A percentile compares a stretch with the other conserved stretches of the same genome.
Evolutionary conservation across 495 filamentous ascomycete species (phyloP).

Genomic region (Penicillium alfredii): DNA sequence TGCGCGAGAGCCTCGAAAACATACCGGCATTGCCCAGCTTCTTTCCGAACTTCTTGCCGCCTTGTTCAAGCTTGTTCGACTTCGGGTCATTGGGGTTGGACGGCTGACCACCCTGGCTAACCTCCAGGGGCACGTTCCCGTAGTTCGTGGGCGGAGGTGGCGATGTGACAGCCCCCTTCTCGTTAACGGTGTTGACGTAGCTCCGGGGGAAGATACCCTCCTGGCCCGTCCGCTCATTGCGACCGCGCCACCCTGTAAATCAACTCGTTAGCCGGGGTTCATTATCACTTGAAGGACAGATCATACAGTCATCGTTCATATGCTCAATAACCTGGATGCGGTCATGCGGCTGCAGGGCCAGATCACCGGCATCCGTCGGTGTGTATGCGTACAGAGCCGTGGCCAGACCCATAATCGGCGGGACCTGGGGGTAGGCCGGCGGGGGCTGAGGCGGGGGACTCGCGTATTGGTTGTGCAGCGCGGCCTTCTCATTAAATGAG

Average conservation of each 20-base stretch:
- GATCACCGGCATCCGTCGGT: constrained; percentile 70
- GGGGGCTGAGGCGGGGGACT: constrained; percentile 43
- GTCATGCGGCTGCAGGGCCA: constrained; percentile 70
- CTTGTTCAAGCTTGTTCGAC: constrained; percentile 45
- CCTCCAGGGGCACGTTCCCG: constrained; percentile 49
- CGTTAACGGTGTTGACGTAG: constrained; percentile 65
- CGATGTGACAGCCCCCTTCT: constrained; percentile 28
- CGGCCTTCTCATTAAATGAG: constrained; percentile 48
- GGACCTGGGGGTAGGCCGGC: constrained; percentile 49
- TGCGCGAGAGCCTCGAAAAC: constrained; percentile 19
- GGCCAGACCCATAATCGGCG: constrained; percentile 61
- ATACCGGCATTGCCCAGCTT: constrained; percentile 52
- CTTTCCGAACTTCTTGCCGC: constrained; percentile 54
- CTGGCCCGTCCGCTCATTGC: constrained; percentile 67
- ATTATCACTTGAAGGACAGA: not conserved
- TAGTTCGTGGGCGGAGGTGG: constrained; percentile 39
- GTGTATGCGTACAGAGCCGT: constrained; percentile 78
- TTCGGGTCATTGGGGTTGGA: constrained; percentile 24
- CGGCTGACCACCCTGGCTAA: constrained; percentile 42
- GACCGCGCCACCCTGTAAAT: constrained; percentile 66
- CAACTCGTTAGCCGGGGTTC: constrained; percentile 21
- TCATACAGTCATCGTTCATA: constrained; percentile 87
- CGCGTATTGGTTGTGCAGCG: constrained; percentile 46
- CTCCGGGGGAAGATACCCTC: constrained; percentile 88
- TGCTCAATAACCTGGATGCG: constrained; percentile 74